Evolutionary conservation across 1,284 basidiomycete species (phyloP), one percentile per base, ranked within the genome.

Genomic region (Malassezia caprae): DNA sequence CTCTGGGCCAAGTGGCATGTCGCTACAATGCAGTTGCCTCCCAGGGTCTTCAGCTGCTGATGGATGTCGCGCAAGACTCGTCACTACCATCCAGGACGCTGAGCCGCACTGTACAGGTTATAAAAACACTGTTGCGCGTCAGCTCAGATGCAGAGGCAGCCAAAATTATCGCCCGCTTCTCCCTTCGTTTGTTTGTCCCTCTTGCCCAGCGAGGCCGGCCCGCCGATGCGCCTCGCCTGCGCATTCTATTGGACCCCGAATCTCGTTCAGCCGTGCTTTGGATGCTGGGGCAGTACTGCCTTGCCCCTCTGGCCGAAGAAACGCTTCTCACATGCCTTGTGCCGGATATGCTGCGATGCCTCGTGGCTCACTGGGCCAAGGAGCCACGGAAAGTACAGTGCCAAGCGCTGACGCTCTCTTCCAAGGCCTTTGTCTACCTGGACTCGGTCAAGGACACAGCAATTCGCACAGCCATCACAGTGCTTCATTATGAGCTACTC

Each of bases 271-370:
- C 48, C 11, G 62, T 71, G 28, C 62, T 67, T 39, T 74, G 70
- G 70, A 53, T 73, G 24, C 48, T 74, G 15, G 72, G 72, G 6
- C 68, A 72, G 37, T 61, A 72, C 39, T 63, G 62, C 12, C 56
- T 56, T 5, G n/a, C 43, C 8, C 12, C 13, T n/a, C 13, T 56
- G 1, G 45, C 35, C 8, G 35, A 19, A 11, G 31, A 40, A 40
- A 69, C 68, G 12, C 44, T 73, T 1, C 64, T 67, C 7, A 63
- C 68, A 48, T 51, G 67, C 7, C 26, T 74, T 6, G 48, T 63
- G 11, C 67, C 67, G 2, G 72, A 74, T 31, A 35, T 74, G 26
- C 51, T 74, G n/a, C 64, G 70, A 2, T 64, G 61, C 19, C 63
- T 68, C 8, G 65, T 64, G 3, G 17, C 63, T 24, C 70, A 71